Conservation (phyloP, 2,329 filamentous ascomycete genomes). For the Penicillium paneum region DNA sequence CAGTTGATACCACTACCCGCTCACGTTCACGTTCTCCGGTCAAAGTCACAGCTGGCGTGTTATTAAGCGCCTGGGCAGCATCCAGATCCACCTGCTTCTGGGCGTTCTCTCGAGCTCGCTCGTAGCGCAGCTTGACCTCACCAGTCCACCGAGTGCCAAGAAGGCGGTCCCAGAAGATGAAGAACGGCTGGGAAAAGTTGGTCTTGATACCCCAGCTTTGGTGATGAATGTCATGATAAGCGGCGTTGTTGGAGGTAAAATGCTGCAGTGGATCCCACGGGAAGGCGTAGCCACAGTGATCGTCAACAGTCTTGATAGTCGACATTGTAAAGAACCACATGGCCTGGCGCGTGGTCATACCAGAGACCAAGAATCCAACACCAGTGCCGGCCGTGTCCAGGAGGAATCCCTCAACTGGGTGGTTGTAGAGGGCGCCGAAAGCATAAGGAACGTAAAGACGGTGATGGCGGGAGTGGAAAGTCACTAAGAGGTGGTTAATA, state of each 20-base stretch:
- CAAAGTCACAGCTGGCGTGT: constrained; percentile 16
- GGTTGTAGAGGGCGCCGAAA: constrained; percentile 95
- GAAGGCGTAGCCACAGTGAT: constrained; percentile 94
- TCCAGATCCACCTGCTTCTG: constrained; percentile 57
- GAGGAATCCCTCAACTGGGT: constrained; percentile 89
- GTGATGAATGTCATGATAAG: constrained; percentile 97
- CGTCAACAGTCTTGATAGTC: constrained; percentile 94
- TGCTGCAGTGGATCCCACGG: constrained; percentile 93
- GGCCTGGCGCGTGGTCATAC: constrained; percentile 80
- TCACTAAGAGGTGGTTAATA: constrained; percentile 52
- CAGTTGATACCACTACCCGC: constrained; percentile 25
- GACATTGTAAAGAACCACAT: constrained; percentile 87
- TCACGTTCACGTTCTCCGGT: constrained; percentile 19
- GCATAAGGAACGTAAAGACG: constrained; percentile 96
- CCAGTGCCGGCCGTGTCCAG: constrained; percentile 87
- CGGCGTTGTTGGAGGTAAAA: constrained; percentile 90
- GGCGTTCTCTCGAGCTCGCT: constrained; percentile 54
- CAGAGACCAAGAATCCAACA: constrained; percentile 73
- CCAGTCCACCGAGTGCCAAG: constrained; percentile 81
- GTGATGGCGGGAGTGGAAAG: constrained; percentile 93
- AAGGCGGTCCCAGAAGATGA: constrained; percentile 88
- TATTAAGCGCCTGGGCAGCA: constrained; percentile 23
- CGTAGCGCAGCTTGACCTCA: constrained; percentile 58
- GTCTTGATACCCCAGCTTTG: constrained; percentile 97
- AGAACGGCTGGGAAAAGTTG: constrained; percentile 55